Conservation (phyloP, 805 yeast species). For the Zygosaccharomyces gambellarensis region DNA sequence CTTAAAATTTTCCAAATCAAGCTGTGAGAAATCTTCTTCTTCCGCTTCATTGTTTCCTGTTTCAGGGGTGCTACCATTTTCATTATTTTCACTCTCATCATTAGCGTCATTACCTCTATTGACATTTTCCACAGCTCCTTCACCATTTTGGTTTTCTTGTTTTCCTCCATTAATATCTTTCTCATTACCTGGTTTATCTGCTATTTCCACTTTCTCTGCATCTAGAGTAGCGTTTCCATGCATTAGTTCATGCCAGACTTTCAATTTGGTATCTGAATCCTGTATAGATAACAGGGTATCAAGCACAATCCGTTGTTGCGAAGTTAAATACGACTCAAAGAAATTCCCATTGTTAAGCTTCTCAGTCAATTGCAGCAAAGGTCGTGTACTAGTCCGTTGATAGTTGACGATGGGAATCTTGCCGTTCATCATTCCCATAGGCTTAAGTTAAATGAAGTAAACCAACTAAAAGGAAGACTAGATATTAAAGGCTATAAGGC, state of each 20-base stretch:
- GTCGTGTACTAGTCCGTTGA: conserved; percentile 29
- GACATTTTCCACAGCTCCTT: background rate
- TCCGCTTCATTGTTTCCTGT: conserved; percentile 5
- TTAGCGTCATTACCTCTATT: conserved; percentile 2
- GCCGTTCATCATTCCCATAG: conserved; percentile 6
- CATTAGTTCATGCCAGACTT: conserved; percentile 45
- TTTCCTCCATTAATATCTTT: conserved; percentile 5
- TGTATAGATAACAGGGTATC: conserved; percentile 41
- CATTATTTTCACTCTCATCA: conserved; percentile 3
- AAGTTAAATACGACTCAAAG: conserved; percentile 47
- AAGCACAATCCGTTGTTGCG: conserved; percentile 52
- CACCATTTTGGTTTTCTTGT: background rate
- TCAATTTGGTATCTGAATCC: conserved; percentile 21
- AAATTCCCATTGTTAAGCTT: conserved; percentile 36
- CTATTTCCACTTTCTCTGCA: conserved; percentile 24
- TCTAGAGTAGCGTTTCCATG: conserved; percentile 30
- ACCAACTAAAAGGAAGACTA: background rate
- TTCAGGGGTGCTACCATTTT: conserved; percentile 1
- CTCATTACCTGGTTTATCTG: conserved; percentile 1
- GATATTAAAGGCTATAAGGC: background rate
- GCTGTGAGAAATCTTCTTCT: conserved; percentile 36
- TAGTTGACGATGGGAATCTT: conserved; percentile 26
- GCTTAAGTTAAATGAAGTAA: background rate
- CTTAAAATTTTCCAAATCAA: conserved; percentile 39
- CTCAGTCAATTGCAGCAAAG: conserved; percentile 35